A percentile compares a stretch with the other conserved stretches of the same genome.
These are phyloP conservation scores for Epichloe sibirici DNA, from an alignment of 2,329 filamentous ascomycete genomes.

Conservation along the genomic window DNA sequence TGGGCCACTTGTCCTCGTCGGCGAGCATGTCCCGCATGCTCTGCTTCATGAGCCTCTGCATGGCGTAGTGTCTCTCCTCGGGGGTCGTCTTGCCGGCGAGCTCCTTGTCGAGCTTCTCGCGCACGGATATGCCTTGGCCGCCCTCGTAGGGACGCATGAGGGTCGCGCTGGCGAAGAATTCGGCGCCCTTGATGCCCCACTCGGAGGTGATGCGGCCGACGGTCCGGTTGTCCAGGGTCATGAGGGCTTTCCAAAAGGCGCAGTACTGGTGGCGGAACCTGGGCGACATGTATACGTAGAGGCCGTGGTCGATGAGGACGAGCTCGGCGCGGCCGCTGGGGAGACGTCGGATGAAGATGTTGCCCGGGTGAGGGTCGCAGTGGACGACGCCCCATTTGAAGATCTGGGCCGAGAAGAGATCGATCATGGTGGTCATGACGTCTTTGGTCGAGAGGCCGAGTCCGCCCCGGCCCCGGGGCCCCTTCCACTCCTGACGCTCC, in stretches of 20 bases:
- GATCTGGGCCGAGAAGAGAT: slow-evolving; percentile 94
- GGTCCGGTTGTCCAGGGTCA: slow-evolving; percentile 84
- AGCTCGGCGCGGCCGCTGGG: slow-evolving; percentile 76
- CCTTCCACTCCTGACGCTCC: slow-evolving; percentile 66
- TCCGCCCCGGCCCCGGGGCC: slow-evolving; percentile 59
- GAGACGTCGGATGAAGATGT: slow-evolving; percentile 85
- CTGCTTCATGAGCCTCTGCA: slow-evolving; percentile 76
- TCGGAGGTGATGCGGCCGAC: slow-evolving; percentile 57
- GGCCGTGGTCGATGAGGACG: slow-evolving; percentile 91
- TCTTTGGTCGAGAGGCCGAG: slow-evolving; percentile 72
- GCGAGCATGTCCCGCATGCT: slow-evolving; percentile 55
- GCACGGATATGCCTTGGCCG: slow-evolving; percentile 53
- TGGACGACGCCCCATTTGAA: slow-evolving; percentile 94
- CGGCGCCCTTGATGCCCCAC: slow-evolving; percentile 83
- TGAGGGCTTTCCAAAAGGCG: slow-evolving; percentile 82
- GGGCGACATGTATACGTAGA: slow-evolving; percentile 85
- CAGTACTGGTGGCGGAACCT: slow-evolving; percentile 78
- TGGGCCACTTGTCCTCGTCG: slow-evolving; percentile 80
- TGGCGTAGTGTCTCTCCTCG: slow-evolving; percentile 72
- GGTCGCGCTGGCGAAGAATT: slow-evolving; percentile 85
- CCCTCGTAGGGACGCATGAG: slow-evolving; percentile 85
- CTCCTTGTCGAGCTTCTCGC: slow-evolving; percentile 52
- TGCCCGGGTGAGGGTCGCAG: slow-evolving; percentile 93
- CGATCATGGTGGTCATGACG: slow-evolving; percentile 94
- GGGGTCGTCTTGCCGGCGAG: slow-evolving; percentile 41